A percentile compares a stretch with the other conserved stretches of the same genome.
Evolutionary conservation across 257 asterid genomes (phyloP).

Genomic region (Penstemon davidsonii): DNA sequence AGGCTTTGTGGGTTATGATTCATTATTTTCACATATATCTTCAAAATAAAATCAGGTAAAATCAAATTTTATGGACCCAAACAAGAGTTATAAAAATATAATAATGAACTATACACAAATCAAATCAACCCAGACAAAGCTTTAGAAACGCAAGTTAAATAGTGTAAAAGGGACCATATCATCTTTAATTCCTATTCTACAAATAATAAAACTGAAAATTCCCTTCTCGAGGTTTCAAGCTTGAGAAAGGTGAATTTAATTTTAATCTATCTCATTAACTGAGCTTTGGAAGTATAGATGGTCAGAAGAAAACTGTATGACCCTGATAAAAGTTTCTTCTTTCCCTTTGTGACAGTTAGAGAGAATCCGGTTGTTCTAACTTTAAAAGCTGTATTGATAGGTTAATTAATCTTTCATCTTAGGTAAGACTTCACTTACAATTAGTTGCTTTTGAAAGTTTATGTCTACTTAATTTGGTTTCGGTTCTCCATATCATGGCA

Average conservation of each 20-base stretch:
- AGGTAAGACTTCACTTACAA: conserved; percentile 8
- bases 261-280: too few species aligned
- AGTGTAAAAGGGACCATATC: background rate
- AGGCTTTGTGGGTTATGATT: background rate
- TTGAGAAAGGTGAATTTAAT: conserved; percentile 12
- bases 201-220: background rate
- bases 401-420: conserved; percentile 4
- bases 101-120: background rate
- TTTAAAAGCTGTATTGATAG: conserved; percentile 4
- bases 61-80: background rate
- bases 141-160: background rate
- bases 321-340: conserved; percentile 7
- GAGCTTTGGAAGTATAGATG: background rate
- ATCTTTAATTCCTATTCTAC: background rate
- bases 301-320: conserved; percentile 2
- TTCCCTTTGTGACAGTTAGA: background rate
- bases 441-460: conserved; percentile 1
- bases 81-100: background rate
- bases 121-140: background rate
- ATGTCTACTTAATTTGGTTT: conserved; percentile 16
- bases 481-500: conserved; percentile 39
- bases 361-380: background rate
- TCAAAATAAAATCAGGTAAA: too few species aligned
- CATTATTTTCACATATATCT: too few species aligned
- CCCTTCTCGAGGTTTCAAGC: conserved; percentile 4